phyloP scores from a whole-genome alignment of 768 basidiomycete species.

The Inosperma sp. region DNA sequence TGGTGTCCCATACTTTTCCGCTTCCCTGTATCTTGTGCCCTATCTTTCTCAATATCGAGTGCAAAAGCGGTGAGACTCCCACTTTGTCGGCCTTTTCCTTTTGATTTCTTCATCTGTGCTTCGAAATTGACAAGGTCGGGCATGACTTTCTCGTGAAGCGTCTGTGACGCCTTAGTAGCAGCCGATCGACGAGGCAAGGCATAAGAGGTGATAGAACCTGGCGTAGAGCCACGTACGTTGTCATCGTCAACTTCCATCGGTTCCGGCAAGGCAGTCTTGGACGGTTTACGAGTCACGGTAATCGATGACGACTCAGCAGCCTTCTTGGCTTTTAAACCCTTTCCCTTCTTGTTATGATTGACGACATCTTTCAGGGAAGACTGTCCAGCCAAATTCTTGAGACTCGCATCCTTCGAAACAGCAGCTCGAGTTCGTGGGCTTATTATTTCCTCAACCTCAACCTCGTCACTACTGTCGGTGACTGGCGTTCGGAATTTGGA shows the following conservation, averaged over 20 bases:
- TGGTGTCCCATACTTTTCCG: slow-evolving; percentile 6
- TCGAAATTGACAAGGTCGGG: slow-evolving; percentile 71
- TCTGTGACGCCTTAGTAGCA: slow-evolving; percentile 43
- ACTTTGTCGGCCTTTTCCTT: slow-evolving; percentile 15
- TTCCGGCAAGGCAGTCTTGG: not conserved
- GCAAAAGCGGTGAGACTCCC: slow-evolving; percentile 18
- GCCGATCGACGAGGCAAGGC: slow-evolving; percentile 34
- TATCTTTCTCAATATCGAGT: slow-evolving; percentile 6
- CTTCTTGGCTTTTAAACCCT: not conserved
- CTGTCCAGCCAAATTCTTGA: not conserved
- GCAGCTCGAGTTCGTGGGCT: slow-evolving; percentile 4
- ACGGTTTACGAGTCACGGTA: not conserved
- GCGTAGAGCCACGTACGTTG: not conserved
- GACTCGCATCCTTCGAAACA: not conserved
- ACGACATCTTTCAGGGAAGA: not conserved
- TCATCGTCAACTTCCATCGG: slow-evolving; percentile 4
- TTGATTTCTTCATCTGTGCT: slow-evolving; percentile 48
- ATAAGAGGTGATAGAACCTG: not conserved
- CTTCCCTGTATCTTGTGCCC: slow-evolving; percentile 15
- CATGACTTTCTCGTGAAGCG: slow-evolving; percentile 65
- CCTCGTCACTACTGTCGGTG: slow-evolving; percentile 13
- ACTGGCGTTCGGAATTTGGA: not conserved
- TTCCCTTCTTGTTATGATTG: slow-evolving; percentile 2
- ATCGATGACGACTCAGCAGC: no score
- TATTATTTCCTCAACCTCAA: slow-evolving; percentile 17